Conservation (phyloP, 2,329 filamentous ascomycete genomes). For the Botrytis galanthina region DNA sequence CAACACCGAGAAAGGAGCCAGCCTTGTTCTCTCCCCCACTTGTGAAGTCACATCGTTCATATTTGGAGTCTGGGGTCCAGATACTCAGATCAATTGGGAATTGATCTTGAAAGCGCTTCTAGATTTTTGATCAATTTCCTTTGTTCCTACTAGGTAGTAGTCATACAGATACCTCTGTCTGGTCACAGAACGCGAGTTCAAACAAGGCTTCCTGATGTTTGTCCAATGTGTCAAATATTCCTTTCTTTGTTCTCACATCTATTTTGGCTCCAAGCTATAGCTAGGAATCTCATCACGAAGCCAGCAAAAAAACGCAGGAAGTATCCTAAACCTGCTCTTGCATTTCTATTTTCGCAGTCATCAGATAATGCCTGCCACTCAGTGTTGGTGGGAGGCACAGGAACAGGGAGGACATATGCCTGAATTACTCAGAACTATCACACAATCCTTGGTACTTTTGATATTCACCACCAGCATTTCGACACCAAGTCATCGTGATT, state of each 20-base stretch:
- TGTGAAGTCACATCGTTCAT: background rate
- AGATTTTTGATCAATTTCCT: background rate
- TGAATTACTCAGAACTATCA: background rate
- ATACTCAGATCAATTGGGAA: background rate
- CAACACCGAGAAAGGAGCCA: background rate
- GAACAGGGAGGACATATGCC: background rate
- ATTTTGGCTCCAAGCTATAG: background rate
- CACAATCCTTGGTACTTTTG: background rate
- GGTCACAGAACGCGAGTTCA: too few species aligned
- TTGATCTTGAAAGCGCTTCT: background rate
- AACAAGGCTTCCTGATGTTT: background rate
- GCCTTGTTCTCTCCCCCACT: conserved; percentile 3
- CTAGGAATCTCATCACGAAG: background rate
- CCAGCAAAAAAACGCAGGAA: background rate
- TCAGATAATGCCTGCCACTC: background rate
- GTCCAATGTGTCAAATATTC: background rate
- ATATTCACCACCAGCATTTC: background rate
- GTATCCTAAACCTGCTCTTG: background rate
- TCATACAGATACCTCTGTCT: background rate
- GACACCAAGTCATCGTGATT: background rate
- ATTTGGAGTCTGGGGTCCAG: background rate
- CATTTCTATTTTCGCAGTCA: background rate
- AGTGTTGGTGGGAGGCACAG: background rate
- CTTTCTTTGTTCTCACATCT: background rate
- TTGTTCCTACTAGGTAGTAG: background rate